Percentiles rank a stretch among this genome's conserved stretches.
phyloP scores from a whole-genome alignment of 495 filamentous ascomycete species.

The Tricharina praecox region DNA sequence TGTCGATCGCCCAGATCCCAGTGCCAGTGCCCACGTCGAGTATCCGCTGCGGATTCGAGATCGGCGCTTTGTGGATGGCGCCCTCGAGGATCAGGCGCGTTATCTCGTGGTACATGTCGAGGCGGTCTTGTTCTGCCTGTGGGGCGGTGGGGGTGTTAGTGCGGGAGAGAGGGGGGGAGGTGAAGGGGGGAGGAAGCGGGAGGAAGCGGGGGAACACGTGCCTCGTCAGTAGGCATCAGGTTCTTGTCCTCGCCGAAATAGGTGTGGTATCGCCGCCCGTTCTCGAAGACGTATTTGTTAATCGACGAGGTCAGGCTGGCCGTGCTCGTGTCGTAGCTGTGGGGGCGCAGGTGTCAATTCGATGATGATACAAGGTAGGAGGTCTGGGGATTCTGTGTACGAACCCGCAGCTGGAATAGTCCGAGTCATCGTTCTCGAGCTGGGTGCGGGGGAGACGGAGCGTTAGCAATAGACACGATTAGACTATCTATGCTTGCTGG shows the following conservation, averaged over 20 bases:
- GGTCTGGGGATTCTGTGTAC: too few relatives aligned
- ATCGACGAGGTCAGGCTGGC: conserved; percentile 32
- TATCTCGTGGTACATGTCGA: conserved; percentile 2
- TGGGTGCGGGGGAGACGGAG: too few relatives aligned
- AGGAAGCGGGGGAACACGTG: too few relatives aligned
- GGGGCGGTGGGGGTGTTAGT: too few relatives aligned
- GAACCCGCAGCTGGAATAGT: neutral
- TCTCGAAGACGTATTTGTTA: conserved; percentile 43
- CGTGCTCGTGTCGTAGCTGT: neutral
- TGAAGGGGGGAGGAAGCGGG: too few relatives aligned
- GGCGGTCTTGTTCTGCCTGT: too few relatives aligned
- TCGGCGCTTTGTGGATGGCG: conserved; percentile 27
- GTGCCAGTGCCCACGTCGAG: too few relatives aligned
- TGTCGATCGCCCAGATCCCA: too few relatives aligned
- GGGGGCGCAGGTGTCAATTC: neutral
- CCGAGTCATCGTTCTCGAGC: neutral
- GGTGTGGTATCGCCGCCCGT: conserved; percentile 50
- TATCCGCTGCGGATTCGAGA: conserved; percentile 26
- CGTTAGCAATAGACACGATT: too few relatives aligned
- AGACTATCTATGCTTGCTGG: neutral
- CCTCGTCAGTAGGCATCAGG: conserved; percentile 23
- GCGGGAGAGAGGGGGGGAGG: too few relatives aligned
- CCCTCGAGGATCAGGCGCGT: neutral
- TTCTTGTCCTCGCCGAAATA: neutral
- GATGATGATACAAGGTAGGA: neutral